phyloP scores from a whole-genome alignment of 2,329 filamentous ascomycete genomes.

The Pleomassaria siparia region DNA sequence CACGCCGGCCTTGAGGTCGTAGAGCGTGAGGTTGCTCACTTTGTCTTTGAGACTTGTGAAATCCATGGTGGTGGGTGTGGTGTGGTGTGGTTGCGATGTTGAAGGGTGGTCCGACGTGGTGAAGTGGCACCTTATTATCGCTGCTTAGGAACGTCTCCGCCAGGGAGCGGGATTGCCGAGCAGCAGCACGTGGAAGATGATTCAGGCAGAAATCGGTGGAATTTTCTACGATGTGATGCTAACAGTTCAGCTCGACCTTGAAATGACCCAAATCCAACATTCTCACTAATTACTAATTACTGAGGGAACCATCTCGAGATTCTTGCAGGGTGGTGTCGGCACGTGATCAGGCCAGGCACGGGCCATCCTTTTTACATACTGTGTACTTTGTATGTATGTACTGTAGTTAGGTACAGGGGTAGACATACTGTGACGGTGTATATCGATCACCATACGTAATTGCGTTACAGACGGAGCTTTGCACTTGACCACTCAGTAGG shows the following conservation, averaged over 20 bases:
- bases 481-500: background rate
- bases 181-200: constrained; percentile 3
- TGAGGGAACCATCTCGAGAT: too few relatives aligned
- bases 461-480: background rate
- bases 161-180: constrained; percentile 4
- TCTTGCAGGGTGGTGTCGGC: background rate
- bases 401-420: background rate
- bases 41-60: constrained; percentile 80
- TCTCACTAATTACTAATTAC: too few relatives aligned
- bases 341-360: background rate
- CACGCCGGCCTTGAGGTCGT: constrained; percentile 92
- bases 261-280: too few relatives aligned
- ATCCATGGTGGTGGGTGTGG: constrained; percentile 66
- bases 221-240: too few relatives aligned
- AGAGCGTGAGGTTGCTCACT: constrained; percentile 88
- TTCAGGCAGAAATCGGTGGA: too few relatives aligned
- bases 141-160: constrained; percentile 6
- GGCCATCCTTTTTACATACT: background rate
- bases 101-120: background rate
- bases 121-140: constrained; percentile 25
- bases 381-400: too few relatives aligned
- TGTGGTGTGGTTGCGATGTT: constrained; percentile 8
- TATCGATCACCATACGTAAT: too few relatives aligned
- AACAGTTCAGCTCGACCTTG: too few relatives aligned
- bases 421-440: background rate